These are phyloP conservation scores for Trichosporon sp. DNA, from an alignment of 1,284 basidiomycete genomes.

Conservation along the genomic window DNA sequence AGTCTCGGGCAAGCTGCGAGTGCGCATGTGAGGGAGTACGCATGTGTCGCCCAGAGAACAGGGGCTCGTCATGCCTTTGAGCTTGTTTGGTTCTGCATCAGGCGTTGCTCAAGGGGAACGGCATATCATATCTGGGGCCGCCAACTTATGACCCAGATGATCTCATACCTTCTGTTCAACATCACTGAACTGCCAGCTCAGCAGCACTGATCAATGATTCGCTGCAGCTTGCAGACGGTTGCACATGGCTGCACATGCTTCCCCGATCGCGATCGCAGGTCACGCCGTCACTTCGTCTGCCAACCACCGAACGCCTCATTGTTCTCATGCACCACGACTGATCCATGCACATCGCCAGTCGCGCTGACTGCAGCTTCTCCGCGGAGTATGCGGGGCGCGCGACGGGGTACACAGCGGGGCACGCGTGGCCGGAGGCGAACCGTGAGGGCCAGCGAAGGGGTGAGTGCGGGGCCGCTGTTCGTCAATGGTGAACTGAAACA, in stretches of 20 bases:
- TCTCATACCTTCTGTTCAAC: too few relatives aligned
- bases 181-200: too few relatives aligned
- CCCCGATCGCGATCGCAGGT: background rate
- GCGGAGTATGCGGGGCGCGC: background rate
- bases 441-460: background rate
- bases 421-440: background rate
- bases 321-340: background rate
- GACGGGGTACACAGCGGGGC: too few relatives aligned
- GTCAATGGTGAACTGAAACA: background rate
- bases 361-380: background rate
- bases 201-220: too few relatives aligned
- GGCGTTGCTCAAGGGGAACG: too few relatives aligned
- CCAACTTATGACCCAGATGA: too few relatives aligned
- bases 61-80: background rate
- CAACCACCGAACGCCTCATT: background rate
- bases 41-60: background rate
- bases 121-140: too few relatives aligned
- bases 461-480: background rate
- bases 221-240: too few relatives aligned
- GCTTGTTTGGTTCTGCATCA: background rate
- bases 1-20: background rate
- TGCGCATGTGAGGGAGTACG: background rate
- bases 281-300: background rate
- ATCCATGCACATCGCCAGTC: background rate
- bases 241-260: too few relatives aligned